Percentiles rank a stretch among this genome's conserved stretches.
Evolutionary conservation across 495 filamentous ascomycete species (phyloP).

Genomic region (Cetradonia linearis): DNA sequence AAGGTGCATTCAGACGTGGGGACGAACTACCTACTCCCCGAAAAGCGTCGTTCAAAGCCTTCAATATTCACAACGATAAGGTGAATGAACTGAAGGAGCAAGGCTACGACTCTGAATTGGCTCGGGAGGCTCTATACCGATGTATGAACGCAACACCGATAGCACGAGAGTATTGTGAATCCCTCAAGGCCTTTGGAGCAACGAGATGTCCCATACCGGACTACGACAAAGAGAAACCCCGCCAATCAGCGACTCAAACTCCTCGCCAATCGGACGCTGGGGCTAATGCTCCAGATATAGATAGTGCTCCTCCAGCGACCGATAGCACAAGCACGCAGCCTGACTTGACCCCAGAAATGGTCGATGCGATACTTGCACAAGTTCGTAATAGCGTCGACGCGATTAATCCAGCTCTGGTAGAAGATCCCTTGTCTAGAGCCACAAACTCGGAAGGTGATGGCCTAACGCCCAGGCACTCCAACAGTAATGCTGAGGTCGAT

Average conservation of each 20-base stretch:
- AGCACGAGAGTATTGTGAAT: constrained; percentile 66
- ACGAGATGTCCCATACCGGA: constrained; percentile 52
- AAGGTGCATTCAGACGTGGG: constrained; percentile 48
- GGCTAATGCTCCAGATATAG: constrained; percentile 10
- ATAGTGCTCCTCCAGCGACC: not conserved
- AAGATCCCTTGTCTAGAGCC: not conserved
- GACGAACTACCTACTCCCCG: constrained; percentile 40
- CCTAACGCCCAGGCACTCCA: constrained; percentile 15
- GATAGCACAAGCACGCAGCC: not conserved
- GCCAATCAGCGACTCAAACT: constrained; percentile 14
- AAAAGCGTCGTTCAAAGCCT: constrained; percentile 33
- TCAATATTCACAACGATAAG: constrained; percentile 41
- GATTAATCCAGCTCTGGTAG: not conserved
- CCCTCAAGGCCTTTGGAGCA: constrained; percentile 34
- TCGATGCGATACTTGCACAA: constrained; percentile 11
- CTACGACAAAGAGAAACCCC: constrained; percentile 38
- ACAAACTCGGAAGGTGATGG: not conserved
- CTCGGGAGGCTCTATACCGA: constrained; percentile 70
- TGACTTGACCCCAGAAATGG: constrained; percentile 5
- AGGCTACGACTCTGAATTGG: constrained; percentile 48
- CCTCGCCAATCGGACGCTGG: constrained; percentile 20
- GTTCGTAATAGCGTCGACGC: not conserved
- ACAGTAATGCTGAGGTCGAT: constrained; percentile 26
- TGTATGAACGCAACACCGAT: constrained; percentile 53
- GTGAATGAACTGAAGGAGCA: constrained; percentile 35